Evolutionary conservation across 2,329 filamentous ascomycete genomes (phyloP).

Genomic region (Trichoderma sp.): DNA sequence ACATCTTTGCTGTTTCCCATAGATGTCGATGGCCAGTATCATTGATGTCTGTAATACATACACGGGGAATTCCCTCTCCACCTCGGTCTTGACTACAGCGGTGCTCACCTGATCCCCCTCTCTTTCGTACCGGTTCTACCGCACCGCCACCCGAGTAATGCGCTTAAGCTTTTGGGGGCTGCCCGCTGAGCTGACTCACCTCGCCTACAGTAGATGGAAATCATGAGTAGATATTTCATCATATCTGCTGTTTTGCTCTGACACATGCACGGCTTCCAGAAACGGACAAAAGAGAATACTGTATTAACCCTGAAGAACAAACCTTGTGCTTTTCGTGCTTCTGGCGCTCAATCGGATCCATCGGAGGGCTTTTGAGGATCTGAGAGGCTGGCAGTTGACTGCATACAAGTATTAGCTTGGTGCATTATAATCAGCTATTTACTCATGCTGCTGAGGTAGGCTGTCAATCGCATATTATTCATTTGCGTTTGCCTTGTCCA

Average conservation of each 20-base stretch:
- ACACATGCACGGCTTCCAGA: background rate
- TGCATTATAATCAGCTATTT: background rate
- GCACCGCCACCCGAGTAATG: background rate
- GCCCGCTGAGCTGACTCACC: conserved; percentile 16
- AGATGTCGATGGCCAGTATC: background rate
- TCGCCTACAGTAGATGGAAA: too few species aligned
- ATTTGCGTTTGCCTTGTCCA: background rate
- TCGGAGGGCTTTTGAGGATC: background rate
- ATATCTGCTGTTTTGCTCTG: background rate
- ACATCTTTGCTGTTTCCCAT: background rate
- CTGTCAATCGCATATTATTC: background rate
- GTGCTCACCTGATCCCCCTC: conserved; percentile 5
- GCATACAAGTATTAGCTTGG: background rate
- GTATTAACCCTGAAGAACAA: background rate
- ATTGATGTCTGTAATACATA: too few species aligned
- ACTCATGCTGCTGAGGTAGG: background rate
- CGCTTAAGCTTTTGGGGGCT: conserved; percentile 6
- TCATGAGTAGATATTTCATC: background rate
- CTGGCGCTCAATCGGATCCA: conserved; percentile 7
- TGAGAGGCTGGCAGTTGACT: background rate
- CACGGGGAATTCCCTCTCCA: background rate
- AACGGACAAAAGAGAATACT: background rate
- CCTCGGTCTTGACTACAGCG: background rate
- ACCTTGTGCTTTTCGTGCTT: background rate
- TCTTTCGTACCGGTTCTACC: background rate